Percentiles rank a stretch among this genome's conserved stretches.
Evolutionary conservation across 2,329 filamentous ascomycete genomes (phyloP).

Genomic region (Arachnomyces sp.): DNA sequence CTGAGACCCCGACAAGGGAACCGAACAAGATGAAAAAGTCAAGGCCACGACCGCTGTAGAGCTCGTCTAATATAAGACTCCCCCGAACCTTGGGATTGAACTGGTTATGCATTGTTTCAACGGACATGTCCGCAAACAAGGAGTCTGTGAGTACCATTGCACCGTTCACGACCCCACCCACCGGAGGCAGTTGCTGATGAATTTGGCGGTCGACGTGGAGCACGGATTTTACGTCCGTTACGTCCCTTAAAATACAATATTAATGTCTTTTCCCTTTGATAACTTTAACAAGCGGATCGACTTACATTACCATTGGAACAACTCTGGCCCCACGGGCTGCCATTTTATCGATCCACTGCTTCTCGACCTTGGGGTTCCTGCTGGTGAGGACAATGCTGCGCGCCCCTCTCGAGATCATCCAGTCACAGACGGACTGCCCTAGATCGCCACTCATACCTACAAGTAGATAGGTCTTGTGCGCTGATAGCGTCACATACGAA

Average conservation of each 20-base stretch:
- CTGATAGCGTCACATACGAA: not conserved
- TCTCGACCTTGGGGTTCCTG: constrained; percentile 19
- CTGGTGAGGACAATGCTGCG: constrained; percentile 23
- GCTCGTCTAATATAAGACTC: constrained; percentile 14
- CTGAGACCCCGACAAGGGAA: constrained; percentile 8
- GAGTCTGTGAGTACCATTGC: constrained; percentile 6
- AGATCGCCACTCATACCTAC: constrained; percentile 23
- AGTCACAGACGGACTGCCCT: constrained; percentile 22
- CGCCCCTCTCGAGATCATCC: constrained; percentile 24
- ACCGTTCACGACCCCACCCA: constrained; percentile 32
- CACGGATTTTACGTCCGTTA: constrained; percentile 12
- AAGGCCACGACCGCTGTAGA: constrained; percentile 7
- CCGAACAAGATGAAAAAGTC: constrained; percentile 18
- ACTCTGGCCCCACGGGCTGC: constrained; percentile 1
- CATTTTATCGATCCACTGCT: constrained; percentile 10
- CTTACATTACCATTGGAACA: constrained; percentile 2
- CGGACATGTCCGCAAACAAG: constrained; percentile 3
- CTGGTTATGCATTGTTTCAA: constrained; percentile 23
- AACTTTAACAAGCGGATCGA: constrained; percentile 7
- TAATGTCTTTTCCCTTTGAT: not conserved
- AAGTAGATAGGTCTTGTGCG: constrained; percentile 24
- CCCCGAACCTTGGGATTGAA: constrained; percentile 36
- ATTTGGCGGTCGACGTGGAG: constrained; percentile 19
- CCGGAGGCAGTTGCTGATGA: constrained; percentile 22
- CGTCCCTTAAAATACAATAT: constrained; percentile 4